phyloP scores from a whole-genome alignment of 257 asterid species.

The Craterostigma plantagineum region DNA sequence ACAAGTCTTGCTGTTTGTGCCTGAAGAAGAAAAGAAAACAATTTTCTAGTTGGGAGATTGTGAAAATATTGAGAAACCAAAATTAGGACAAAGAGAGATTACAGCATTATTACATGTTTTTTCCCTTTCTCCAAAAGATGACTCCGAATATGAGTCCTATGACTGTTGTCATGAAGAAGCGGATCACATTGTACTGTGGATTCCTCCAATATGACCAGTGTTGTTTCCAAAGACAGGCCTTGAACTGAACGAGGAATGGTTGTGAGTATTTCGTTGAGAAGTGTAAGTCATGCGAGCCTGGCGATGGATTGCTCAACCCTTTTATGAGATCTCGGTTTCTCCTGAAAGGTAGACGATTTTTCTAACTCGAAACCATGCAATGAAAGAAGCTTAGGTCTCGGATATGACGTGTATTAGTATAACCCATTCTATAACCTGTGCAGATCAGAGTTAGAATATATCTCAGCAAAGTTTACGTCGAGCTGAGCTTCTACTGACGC shows the following conservation, averaged over 20 bases:
- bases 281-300: conserved; percentile 1
- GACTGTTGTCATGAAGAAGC: conserved; percentile 1
- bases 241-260: not conserved
- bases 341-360: not conserved
- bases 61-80: not conserved
- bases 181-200: not conserved
- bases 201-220: conserved; percentile 7
- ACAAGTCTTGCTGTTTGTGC: not conserved
- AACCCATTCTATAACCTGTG: conserved; percentile 1
- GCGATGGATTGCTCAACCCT: not conserved
- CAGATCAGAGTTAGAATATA: conserved; percentile 4
- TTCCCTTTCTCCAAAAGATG: conserved; percentile 3
- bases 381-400: too few relatives aligned
- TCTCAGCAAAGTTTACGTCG: conserved; percentile 11
- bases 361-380: too few relatives aligned
- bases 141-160: not conserved
- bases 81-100: not conserved
- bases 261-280: conserved; percentile 6
- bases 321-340: conserved; percentile 4
- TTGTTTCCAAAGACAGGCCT: conserved; percentile 9
- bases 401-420: too few relatives aligned
- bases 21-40: not conserved
- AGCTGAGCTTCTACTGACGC: conserved; percentile 7
- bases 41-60: not conserved
- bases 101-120: not conserved